phyloP scores from a whole-genome alignment of 768 basidiomycete species.

The Panaeolus cyanescens region DNA sequence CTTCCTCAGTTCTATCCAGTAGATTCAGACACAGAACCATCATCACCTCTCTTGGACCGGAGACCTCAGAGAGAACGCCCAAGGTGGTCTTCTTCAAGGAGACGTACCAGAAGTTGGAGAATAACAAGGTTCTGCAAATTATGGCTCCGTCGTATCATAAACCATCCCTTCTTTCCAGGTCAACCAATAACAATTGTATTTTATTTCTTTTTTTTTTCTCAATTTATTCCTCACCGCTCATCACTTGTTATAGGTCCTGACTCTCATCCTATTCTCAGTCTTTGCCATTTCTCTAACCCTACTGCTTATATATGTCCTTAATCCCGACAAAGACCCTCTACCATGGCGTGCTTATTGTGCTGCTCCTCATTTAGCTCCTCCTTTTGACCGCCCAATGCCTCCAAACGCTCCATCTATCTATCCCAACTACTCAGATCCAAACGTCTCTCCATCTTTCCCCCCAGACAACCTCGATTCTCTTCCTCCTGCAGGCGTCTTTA shows the following conservation, averaged over 20 bases:
- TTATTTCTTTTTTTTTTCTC: conserved; percentile 30
- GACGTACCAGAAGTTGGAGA: conserved; percentile 51
- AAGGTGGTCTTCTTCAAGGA: conserved; percentile 60
- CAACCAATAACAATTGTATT: conserved; percentile 83
- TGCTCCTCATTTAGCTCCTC: conserved; percentile 51
- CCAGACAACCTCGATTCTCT: conserved; percentile 71
- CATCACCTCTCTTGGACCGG: conserved; percentile 43
- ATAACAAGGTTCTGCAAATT: conserved; percentile 54
- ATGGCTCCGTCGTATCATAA: conserved; percentile 54
- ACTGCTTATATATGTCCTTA: conserved; percentile 87
- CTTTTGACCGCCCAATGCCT: conserved; percentile 40
- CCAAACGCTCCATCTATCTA: conserved; percentile 41
- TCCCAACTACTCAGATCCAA: conserved; percentile 34
- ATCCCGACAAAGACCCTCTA: conserved; percentile 93
- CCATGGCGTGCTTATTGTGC: conserved; percentile 96
- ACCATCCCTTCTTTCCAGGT: conserved; percentile 77
- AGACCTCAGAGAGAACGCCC: conserved; percentile 17
- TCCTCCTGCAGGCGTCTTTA: conserved; percentile 81
- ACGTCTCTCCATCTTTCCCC: conserved; percentile 56
- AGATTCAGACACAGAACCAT: conserved; percentile 58
- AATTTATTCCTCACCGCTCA: conserved; percentile 11
- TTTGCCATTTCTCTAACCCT: conserved; percentile 86
- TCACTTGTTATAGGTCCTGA: conserved; percentile 26
- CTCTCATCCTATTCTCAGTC: conserved; percentile 66
- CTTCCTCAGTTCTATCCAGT: conserved; percentile 52